Base-by-base conservation (phyloP, 2,329 filamentous ascomycete species). In the Cordyceps farinosa region DNA sequence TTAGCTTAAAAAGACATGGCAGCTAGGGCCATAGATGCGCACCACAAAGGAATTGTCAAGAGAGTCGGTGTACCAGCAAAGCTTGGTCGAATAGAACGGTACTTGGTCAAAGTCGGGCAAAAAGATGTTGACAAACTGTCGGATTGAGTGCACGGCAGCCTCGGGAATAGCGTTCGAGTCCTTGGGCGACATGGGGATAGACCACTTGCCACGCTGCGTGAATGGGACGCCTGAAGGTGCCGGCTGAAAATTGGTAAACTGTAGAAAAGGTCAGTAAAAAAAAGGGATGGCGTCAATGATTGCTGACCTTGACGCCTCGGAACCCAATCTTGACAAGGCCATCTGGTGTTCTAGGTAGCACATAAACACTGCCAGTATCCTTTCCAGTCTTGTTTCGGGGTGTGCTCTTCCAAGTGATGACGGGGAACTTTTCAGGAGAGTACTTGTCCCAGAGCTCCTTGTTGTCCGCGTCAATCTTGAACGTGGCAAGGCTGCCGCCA, bases 21-120 rank as follows among this genome's bases (percentile, higher is more conserved):
- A 11, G 10, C 5, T 7, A 11, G 22, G 3, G 8, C 8, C 10
- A 27, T 51, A 52, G 11, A 11, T 2, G 55, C 65, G 17, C 65
- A 70, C 69, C 29, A 72, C 61, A 29, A 74, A 73, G 11, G 71
- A 71, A 65, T 74, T 75, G 60, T 76, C 74, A 27, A 75, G 65
- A 1, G 71, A 71, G 59, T 75, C 74, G 2, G 70, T 75, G 65
- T 76, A 75, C 73, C 74, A 76, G 66, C 73, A 76, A 3, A 73
- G 52, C 47, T 71, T 73, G 2, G 66, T 72, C 5, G 67, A 70
- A 50, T 68, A 51, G 54, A 74, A 73, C 3, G 68, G 67, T 1
- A 58, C 57, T 3, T 62, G 45, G 2, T 64, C 60, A 32, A 74
- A 72, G 22, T 74, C 72, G 0, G 72, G 70, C 7, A 73, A 61